phyloP scores from a whole-genome alignment of 2,329 filamentous ascomycete species.

The Cadophora luteo-olivacea region DNA sequence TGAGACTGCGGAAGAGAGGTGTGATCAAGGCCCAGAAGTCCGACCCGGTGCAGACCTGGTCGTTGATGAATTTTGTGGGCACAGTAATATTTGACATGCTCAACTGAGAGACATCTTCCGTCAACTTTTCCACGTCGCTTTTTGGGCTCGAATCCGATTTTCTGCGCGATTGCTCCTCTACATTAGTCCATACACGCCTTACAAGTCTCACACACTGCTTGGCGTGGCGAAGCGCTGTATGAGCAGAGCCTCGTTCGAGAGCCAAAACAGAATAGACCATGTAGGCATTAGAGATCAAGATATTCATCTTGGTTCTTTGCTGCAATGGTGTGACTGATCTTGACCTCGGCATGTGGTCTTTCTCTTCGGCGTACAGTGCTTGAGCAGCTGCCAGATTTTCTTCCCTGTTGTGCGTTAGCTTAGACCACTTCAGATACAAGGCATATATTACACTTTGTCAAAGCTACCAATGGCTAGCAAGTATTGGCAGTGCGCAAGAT shows the following conservation, averaged over 20 bases:
- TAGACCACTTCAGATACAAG: background rate
- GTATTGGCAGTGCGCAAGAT: slow-evolving; percentile 79
- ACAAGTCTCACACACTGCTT: slow-evolving; percentile 61
- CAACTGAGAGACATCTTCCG: slow-evolving; percentile 45
- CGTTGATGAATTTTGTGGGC: slow-evolving; percentile 45
- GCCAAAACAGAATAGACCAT: slow-evolving; percentile 45
- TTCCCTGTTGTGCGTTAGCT: slow-evolving; percentile 40
- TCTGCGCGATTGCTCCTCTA: slow-evolving; percentile 40
- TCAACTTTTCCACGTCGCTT: slow-evolving; percentile 39
- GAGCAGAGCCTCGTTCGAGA: slow-evolving; percentile 56
- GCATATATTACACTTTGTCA: slow-evolving; percentile 60
- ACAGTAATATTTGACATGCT: slow-evolving; percentile 48
- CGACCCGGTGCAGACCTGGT: slow-evolving; percentile 58
- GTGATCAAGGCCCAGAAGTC: slow-evolving; percentile 82
- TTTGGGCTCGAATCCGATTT: slow-evolving; percentile 13
- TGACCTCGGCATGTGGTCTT: slow-evolving; percentile 28
- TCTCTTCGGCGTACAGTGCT: slow-evolving; percentile 38
- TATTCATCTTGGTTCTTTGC: slow-evolving; percentile 38
- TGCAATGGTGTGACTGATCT: slow-evolving; percentile 31
- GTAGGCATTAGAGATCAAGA: slow-evolving; percentile 47
- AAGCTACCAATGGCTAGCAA: slow-evolving; percentile 69
- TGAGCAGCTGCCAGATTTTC: slow-evolving; percentile 41
- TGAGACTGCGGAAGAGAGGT: slow-evolving; percentile 73
- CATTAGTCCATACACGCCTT: slow-evolving; percentile 48
- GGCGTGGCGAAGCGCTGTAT: slow-evolving; percentile 63